Percentiles rank a stretch among this genome's conserved stretches.
Conservation (phyloP, 805 yeast species). For the Monosporozyma unispora region DNA sequence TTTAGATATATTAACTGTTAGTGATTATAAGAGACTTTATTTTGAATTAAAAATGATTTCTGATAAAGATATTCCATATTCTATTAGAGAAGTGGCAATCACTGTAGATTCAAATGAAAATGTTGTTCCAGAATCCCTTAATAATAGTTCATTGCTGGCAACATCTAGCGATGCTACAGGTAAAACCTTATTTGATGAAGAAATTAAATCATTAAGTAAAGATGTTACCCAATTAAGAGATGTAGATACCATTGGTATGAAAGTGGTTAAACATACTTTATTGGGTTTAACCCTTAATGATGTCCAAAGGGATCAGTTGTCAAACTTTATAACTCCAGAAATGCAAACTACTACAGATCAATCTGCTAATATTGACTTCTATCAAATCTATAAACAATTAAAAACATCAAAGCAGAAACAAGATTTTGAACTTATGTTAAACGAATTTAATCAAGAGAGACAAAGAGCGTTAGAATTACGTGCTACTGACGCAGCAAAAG, state of each 20-base stretch:
- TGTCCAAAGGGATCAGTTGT: slow-evolving; percentile 24
- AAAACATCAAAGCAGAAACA: slow-evolving; percentile 40
- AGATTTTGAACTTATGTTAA: slow-evolving; percentile 58
- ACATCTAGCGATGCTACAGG: not conserved
- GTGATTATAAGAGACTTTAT: slow-evolving; percentile 33
- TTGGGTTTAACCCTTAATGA: slow-evolving; percentile 37
- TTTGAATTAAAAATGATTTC: slow-evolving; percentile 28
- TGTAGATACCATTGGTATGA: slow-evolving; percentile 70
- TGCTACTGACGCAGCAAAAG: slow-evolving; percentile 77
- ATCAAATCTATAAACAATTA: slow-evolving; percentile 13
- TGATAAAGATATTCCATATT: slow-evolving; percentile 20
- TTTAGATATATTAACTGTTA: slow-evolving; percentile 22
- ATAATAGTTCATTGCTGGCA: not conserved
- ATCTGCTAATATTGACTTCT: slow-evolving; percentile 22
- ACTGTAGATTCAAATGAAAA: not conserved
- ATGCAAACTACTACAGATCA: slow-evolving; percentile 18
- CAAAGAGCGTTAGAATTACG: slow-evolving; percentile 65
- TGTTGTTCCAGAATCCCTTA: not conserved
- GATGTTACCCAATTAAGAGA: slow-evolving; percentile 47
- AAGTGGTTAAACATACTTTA: slow-evolving; percentile 67
- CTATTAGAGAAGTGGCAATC: slow-evolving; percentile 8
- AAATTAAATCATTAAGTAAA: slow-evolving; percentile 40
- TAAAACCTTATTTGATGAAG: not conserved
- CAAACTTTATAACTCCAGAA: slow-evolving; percentile 27
- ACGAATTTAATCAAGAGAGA: slow-evolving; percentile 62